Base-by-base conservation (phyloP, 805 yeast species). In the Kuraishia molischiana region DNA sequence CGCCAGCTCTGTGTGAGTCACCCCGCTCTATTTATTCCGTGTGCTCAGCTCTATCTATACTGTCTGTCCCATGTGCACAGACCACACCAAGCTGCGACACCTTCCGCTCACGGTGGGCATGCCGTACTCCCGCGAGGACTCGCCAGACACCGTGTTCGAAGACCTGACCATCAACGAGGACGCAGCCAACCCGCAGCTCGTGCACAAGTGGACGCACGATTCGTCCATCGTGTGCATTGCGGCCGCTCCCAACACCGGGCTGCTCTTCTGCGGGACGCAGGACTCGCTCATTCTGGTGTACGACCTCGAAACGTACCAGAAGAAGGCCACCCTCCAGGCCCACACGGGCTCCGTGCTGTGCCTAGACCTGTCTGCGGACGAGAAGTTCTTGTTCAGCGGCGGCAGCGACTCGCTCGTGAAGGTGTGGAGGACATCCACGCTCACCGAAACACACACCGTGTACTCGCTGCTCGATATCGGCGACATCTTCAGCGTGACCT, bases 381-480 rank as follows among this genome's bases (percentile, higher is more conserved):
- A 77, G 48, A 62, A 67, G 33, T 68, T 61, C 35, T 65, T 90
- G 29, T 82, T 92, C 49, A 76, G 92, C 28, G 96, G 92, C 2
- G 90, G 95, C 2, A 78, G 92, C 6, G 97, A 90, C 53, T 87
- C 97, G 2, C 62, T 90, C 35, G 80, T 90, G 24, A 84, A 86
- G 52, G 77, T 86, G 1, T 92, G 95, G 94, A 77, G 80, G 40
- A 64, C 85, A 17, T 57, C 68, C 2, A 55, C 59, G 3, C 45
- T 69, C 41, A 48, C 53, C 29, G 74, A 68, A 44, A 56, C 82
- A 0, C 82, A 83, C 48, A 82, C 95, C 0, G 74, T 89, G 5
- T 90, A 90, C 55, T 81, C 95, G 1, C 57, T 82, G 9, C 70
- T 82, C 26, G 98, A 90, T 60, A 81, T 90, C 37, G 98, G 98